Base-by-base conservation (phyloP, 805 yeast species). In the Barnettozyma sp. region DNA sequence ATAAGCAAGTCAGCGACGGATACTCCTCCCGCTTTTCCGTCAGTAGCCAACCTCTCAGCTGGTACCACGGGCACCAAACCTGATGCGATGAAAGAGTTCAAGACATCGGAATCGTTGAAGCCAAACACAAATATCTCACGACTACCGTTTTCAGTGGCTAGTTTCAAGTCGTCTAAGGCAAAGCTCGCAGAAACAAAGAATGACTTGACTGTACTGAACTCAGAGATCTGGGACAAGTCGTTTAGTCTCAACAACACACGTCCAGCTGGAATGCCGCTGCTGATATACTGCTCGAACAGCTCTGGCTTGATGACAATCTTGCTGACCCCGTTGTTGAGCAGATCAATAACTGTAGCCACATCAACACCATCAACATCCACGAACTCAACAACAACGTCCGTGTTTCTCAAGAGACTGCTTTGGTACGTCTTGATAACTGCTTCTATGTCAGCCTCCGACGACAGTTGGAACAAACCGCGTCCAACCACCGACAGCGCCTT, bases 301-400 rank as follows among this genome's bases (percentile, higher is more conserved):
- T 45, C 33, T 7, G 42, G 48, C 4, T 56, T 33, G 19, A 70
- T 66, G 37, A 76, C 60, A 4, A 80, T 49, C 14, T 65, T 62
- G 18, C 59, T 50, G 11, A 78, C 71, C 30, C 92, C 92, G 34
- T 63, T 64, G 50, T 83, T 82, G 39, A 83, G 65, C 25, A 81
- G 52, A 7, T 63, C 70, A 26, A 78, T 61, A 14, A 66, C 55
- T 39, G 78, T 81, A 26, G 65, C 63, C 19, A 61, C 55, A 15
- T 52, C 40, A 19, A 41, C 40, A 18, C 46, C 43, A 30, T 55
- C 14, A 24, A 55, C 36, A 24, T 55, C 14, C 24, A 55, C 36
- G 25, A 34, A 42, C 19, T 58, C 57, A 10, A 61, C 53, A 12
- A 52, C 52, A 15, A 50, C 40, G 29, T 43, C 44, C 25, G 51